Conservation (phyloP, 306 rosid species). For the Argentina anserina region DNA sequence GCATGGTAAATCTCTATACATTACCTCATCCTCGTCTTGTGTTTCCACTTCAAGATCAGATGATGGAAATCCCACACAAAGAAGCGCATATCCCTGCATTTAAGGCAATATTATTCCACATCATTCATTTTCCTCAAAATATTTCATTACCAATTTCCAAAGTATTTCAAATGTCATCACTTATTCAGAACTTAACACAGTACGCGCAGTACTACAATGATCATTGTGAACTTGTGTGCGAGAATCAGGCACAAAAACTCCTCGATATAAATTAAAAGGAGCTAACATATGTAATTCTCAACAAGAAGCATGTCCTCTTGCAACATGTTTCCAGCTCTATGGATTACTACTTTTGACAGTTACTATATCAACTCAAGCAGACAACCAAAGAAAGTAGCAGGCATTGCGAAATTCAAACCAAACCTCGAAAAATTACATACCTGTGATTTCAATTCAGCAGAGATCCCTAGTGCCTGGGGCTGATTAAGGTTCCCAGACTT, state of each 20-base stretch:
- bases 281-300: too few relatives aligned
- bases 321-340: neutral
- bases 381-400: neutral
- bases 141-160: neutral
- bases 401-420: neutral
- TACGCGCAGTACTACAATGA: neutral
- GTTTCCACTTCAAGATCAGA: conserved; percentile 96
- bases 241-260: neutral
- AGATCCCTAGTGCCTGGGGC: conserved; percentile 96
- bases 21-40: conserved; percentile 99
- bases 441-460: conserved; percentile 84
- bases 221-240: neutral
- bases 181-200: neutral
- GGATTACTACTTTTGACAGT: neutral
- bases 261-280: neutral
- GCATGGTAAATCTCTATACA: conserved; percentile 11
- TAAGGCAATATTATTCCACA: neutral
- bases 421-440: conserved; percentile 27
- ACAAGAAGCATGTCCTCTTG: too few relatives aligned
- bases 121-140: neutral
- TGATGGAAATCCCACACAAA: conserved; percentile 88
- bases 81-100: conserved; percentile 97
- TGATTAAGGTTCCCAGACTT: conserved; percentile 86
- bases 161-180: neutral
- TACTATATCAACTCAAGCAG: neutral